Conservation (phyloP, 2,329 filamentous ascomycete genomes). For the Delphinella strobiligena region DNA sequence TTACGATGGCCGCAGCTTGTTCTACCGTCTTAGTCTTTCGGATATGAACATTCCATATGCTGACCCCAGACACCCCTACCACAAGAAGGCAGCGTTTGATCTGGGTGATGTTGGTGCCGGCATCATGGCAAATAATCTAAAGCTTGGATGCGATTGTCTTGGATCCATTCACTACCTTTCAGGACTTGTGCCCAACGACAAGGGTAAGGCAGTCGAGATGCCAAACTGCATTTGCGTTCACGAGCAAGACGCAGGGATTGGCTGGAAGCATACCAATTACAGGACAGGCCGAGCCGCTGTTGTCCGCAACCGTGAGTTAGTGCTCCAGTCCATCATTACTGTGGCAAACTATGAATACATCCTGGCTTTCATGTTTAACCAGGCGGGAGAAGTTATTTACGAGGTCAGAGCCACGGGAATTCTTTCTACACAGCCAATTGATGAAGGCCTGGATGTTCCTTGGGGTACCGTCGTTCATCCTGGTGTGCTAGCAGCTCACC, state of each 20-base stretch:
- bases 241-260: constrained; percentile 57
- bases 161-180: constrained; percentile 58
- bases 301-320: constrained; percentile 51
- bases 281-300: constrained; percentile 52
- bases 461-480: constrained; percentile 60
- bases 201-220: constrained; percentile 46
- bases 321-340: constrained; percentile 59
- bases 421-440: constrained; percentile 54
- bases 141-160: constrained; percentile 58
- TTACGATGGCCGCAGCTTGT: constrained; percentile 42
- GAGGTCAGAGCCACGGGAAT: constrained; percentile 60
- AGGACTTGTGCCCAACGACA: constrained; percentile 45
- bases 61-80: constrained; percentile 55
- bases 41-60: constrained; percentile 56
- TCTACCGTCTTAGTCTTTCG: constrained; percentile 54
- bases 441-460: constrained; percentile 50
- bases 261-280: constrained; percentile 64
- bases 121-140: constrained; percentile 56
- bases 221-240: constrained; percentile 60
- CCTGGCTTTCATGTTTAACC: constrained; percentile 59
- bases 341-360: constrained; percentile 66
- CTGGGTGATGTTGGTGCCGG: constrained; percentile 55
- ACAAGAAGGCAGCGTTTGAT: constrained; percentile 60
- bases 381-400: constrained; percentile 54
- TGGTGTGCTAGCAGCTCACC: constrained; percentile 55